phyloP scores from a whole-genome alignment of 2,329 filamentous ascomycete species.

The Sporothrix pseudoabietina region DNA sequence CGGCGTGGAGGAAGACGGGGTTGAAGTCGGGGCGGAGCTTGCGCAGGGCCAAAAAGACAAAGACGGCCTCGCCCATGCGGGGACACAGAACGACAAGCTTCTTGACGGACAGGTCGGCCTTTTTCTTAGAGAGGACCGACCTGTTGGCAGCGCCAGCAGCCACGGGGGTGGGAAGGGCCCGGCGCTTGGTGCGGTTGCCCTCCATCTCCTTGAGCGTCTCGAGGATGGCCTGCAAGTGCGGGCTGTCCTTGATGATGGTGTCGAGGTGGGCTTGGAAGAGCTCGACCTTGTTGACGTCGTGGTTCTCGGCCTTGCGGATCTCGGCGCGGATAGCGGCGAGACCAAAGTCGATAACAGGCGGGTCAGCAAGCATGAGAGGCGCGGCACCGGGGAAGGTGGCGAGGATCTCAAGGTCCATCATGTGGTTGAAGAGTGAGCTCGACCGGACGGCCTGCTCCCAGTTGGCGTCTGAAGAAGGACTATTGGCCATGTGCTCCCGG shows the following conservation, averaged over 20 bases:
- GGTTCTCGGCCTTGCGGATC: constrained; percentile 31
- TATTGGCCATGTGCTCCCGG: constrained; percentile 20
- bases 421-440: constrained; percentile 33
- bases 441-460: constrained; percentile 36
- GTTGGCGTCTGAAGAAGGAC: background rate
- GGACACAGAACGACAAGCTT: constrained; percentile 37
- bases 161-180: constrained; percentile 13
- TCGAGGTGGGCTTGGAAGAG: constrained; percentile 34
- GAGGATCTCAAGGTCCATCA: constrained; percentile 35
- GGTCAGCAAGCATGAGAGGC: constrained; percentile 61
- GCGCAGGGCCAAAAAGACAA: constrained; percentile 35
- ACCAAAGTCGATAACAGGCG: constrained; percentile 68
- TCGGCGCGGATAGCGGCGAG: constrained; percentile 55
- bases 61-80: constrained; percentile 36
- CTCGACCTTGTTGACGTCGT: constrained; percentile 31
- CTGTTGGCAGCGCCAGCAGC: constrained; percentile 4
- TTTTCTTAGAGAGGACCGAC: constrained; percentile 26
- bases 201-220: constrained; percentile 34
- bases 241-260: constrained; percentile 31
- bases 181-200: constrained; percentile 29
- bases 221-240: constrained; percentile 33
- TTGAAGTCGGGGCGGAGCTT: constrained; percentile 30
- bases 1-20: constrained; percentile 34
- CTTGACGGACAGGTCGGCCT: constrained; percentile 30
- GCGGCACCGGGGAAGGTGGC: constrained; percentile 36